phyloP scores from a whole-genome alignment of 306 rosid genomes.

The Medicago lupulina region DNA sequence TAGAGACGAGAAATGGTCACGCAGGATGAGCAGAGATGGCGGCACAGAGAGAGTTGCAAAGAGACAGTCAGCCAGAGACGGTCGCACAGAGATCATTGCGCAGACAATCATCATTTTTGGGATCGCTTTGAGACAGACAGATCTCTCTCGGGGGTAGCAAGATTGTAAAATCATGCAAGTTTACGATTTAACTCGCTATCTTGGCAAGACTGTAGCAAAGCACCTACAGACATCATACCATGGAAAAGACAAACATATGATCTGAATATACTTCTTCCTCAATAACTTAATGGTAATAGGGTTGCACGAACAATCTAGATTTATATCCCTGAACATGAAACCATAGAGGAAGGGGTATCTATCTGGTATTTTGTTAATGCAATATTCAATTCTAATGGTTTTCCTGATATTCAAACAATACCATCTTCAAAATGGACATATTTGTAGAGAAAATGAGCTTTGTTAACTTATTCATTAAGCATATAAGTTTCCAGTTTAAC shows the following conservation, averaged over 20 bases:
- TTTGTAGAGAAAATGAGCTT: background rate
- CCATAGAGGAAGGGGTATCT: background rate
- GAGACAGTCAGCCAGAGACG: background rate
- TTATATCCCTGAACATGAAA: slow-evolving; percentile 16
- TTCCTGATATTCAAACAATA: slow-evolving; percentile 10
- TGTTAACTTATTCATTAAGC: background rate
- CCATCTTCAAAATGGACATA: background rate
- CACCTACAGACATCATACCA: slow-evolving; percentile 9
- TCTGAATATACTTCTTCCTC: background rate
- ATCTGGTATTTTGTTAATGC: background rate
- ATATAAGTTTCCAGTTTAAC: background rate
- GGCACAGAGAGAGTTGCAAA: background rate
- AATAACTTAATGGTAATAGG: background rate
- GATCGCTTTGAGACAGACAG: background rate
- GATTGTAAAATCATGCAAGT: background rate
- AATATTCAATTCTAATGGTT: background rate
- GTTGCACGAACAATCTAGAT: slow-evolving; percentile 9
- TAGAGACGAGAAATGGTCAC: background rate
- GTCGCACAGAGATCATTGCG: background rate
- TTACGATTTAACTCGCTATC: background rate
- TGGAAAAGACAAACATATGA: slow-evolving; percentile 12
- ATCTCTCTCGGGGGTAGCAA: background rate
- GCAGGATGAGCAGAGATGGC: background rate
- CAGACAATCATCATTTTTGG: background rate
- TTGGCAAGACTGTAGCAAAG: background rate